Percentiles rank a stretch among this genome's conserved stretches.
These are phyloP conservation scores for Globisporangium echinulatum DNA, from an alignment of 352 stramenopile species.

Conservation along the genomic window DNA sequence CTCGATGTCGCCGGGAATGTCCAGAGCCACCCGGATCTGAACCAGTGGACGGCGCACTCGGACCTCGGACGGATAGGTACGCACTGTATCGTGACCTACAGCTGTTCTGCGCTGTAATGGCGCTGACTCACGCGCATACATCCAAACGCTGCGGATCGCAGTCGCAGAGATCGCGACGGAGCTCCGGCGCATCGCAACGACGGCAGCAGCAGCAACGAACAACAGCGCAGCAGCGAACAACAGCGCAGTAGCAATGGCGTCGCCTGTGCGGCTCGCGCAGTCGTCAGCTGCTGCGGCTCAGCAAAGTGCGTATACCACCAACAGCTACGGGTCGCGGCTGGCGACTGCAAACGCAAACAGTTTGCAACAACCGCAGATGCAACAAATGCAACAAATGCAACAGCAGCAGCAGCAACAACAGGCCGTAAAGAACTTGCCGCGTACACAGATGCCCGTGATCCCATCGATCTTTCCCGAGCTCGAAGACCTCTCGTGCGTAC, in stretches of 20 bases:
- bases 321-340: too few relatives aligned
- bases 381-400: slow-evolving; percentile 1
- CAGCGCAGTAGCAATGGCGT: background rate
- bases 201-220: slow-evolving; percentile 9
- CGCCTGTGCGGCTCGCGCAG: slow-evolving; percentile 7
- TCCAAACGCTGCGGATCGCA: slow-evolving; percentile 4
- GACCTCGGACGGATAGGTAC: slow-evolving; percentile 70
- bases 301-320: background rate
- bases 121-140: background rate
- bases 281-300: background rate
- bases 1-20: slow-evolving; percentile 69
- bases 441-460: slow-evolving; percentile 70
- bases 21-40: slow-evolving; percentile 61
- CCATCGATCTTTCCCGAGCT: slow-evolving; percentile 67
- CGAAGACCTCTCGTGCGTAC: slow-evolving; percentile 68
- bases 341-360: too few relatives aligned
- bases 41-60: slow-evolving; percentile 78
- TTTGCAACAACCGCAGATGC: background rate
- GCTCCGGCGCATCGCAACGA: slow-evolving; percentile 22
- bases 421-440: slow-evolving; percentile 37
- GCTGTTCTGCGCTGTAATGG: background rate
- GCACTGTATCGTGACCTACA: background rate
- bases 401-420: slow-evolving; percentile 26
- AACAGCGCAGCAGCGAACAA: slow-evolving; percentile 2
- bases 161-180: slow-evolving; percentile 68